Evolutionary conservation across 129 eudicot genomes (phyloP).

Genomic region (Artemisia tridentata): DNA sequence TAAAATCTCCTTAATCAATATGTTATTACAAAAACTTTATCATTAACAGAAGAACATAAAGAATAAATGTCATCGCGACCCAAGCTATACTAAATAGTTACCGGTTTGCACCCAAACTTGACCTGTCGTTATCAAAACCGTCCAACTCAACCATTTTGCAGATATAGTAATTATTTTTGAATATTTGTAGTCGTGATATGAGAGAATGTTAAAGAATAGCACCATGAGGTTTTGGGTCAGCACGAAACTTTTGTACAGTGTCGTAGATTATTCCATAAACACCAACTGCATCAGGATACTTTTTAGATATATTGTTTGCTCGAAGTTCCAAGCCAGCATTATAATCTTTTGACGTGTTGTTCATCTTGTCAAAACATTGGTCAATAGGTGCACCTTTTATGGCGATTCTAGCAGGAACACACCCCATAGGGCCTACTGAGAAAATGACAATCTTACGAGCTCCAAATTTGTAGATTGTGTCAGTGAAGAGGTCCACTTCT

Average conservation of each 20-base stretch:
- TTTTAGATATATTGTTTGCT: conserved; percentile 32
- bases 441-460: conserved; percentile 54
- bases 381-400: conserved; percentile 38
- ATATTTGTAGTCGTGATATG: no score
- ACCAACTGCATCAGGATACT: conserved; percentile 48
- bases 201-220: conserved; percentile 8
- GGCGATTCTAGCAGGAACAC: conserved; percentile 66
- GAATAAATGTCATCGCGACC: no score
- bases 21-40: no score
- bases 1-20: no score
- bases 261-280: conserved; percentile 48
- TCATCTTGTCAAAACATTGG: conserved; percentile 45
- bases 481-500: conserved; percentile 34
- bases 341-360: conserved; percentile 48
- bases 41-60: no score
- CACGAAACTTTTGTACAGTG: conserved; percentile 34
- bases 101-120: no score
- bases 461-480: conserved; percentile 51
- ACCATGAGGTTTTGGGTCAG: conserved; percentile 47
- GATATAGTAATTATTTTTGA: no score
- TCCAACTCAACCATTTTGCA: no score
- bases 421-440: conserved; percentile 66
- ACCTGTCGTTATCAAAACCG: no score
- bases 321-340: conserved; percentile 50
- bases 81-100: no score